These are phyloP conservation scores for Globisporangium acanthophoron DNA, from an alignment of 352 stramenopile genomes.

Conservation along the genomic window DNA sequence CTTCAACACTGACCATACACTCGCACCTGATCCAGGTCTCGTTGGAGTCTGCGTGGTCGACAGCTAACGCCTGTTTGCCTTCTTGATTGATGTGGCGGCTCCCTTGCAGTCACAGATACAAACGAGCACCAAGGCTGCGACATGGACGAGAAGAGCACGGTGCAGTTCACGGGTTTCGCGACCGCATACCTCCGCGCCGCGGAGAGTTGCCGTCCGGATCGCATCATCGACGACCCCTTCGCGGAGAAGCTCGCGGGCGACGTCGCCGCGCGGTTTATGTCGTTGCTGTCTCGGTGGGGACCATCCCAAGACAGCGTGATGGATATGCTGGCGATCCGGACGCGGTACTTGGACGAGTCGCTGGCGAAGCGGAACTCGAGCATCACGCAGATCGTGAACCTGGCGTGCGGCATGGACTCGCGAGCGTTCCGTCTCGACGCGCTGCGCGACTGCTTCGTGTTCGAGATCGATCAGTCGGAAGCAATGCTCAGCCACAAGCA, in stretches of 20 bases:
- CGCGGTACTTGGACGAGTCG: slow-evolving; percentile 19
- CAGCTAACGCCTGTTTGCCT: neutral
- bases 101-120: neutral
- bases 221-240: slow-evolving; percentile 18
- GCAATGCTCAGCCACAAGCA: slow-evolving; percentile 13
- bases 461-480: slow-evolving; percentile 15
- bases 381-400: slow-evolving; percentile 17
- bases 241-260: slow-evolving; percentile 13
- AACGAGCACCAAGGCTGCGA: neutral
- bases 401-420: slow-evolving; percentile 15
- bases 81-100: neutral
- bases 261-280: neutral
- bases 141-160: slow-evolving; percentile 3
- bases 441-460: slow-evolving; percentile 8
- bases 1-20: neutral
- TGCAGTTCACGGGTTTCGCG: slow-evolving; percentile 9
- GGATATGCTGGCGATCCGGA: slow-evolving; percentile 17
- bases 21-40: too few species aligned
- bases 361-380: slow-evolving; percentile 1
- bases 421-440: slow-evolving; percentile 17
- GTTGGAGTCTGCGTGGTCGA: too few species aligned
- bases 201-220: slow-evolving; percentile 12
- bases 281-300: slow-evolving; percentile 6
- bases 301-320: neutral
- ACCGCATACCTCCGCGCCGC: slow-evolving; percentile 17